Percentiles rank a stretch among this genome's conserved stretches.
Evolutionary conservation across 2,329 filamentous ascomycete genomes (phyloP).

Genomic region (Aureobasidium sp.): DNA sequence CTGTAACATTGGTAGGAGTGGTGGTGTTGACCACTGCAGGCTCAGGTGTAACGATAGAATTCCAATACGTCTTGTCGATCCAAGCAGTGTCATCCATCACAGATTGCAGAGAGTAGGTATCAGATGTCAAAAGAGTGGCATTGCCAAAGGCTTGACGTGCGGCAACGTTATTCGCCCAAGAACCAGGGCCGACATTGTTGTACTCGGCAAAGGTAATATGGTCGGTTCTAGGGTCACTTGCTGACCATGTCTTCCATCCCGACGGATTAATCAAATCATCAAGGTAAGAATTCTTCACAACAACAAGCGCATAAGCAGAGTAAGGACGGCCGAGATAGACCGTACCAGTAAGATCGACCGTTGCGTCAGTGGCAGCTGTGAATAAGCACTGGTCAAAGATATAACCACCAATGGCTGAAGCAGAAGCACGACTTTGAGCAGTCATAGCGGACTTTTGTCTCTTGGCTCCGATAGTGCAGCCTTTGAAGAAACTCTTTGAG

Average conservation of each 20-base stretch:
- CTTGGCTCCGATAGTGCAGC: constrained; percentile 33
- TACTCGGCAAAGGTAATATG: constrained; percentile 23
- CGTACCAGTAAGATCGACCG: constrained; percentile 31
- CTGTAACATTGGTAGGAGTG: constrained; percentile 24
- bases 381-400: constrained; percentile 32
- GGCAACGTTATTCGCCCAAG: constrained; percentile 31
- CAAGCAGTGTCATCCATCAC: constrained; percentile 33
- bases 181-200: constrained; percentile 23
- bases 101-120: constrained; percentile 28
- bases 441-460: constrained; percentile 31
- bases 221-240: constrained; percentile 22
- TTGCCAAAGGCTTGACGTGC: constrained; percentile 32
- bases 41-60: constrained; percentile 31
- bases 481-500: constrained; percentile 39
- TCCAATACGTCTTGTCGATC: constrained; percentile 36
- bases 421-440: constrained; percentile 33
- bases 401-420: constrained; percentile 31
- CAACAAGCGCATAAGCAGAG: constrained; percentile 21
- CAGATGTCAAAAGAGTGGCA: constrained; percentile 32
- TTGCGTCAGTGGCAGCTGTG: constrained; percentile 23
- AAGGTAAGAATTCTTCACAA: constrained; percentile 23
- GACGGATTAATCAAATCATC: constrained; percentile 21
- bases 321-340: constrained; percentile 23
- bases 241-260: constrained; percentile 27
- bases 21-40: constrained; percentile 20